Percentiles rank a stretch among this genome's conserved stretches.
These are phyloP conservation scores for Mollisia scopiformis DNA, from an alignment of 2,329 filamentous ascomycete species.

Conservation along the genomic window DNA sequence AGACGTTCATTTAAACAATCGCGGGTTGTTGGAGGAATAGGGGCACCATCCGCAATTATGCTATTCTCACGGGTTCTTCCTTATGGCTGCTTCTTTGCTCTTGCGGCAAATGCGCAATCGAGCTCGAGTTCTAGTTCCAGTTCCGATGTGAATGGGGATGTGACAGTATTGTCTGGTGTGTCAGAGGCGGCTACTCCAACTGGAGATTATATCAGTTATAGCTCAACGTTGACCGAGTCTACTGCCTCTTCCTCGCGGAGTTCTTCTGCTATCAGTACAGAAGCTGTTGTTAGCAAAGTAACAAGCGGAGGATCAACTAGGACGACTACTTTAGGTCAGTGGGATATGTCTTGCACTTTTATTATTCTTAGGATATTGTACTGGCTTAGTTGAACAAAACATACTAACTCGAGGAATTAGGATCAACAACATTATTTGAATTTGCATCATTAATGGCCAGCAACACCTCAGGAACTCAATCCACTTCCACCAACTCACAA, in stretches of 20 bases:
- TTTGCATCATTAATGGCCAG: constrained; percentile 20
- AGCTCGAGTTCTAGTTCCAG: constrained; percentile 19
- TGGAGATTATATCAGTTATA: constrained; percentile 43
- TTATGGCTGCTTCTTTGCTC: constrained; percentile 37
- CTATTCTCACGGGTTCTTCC: constrained; percentile 25
- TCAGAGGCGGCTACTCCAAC: constrained; percentile 38
- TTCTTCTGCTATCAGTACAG: constrained; percentile 30
- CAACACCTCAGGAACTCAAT: constrained; percentile 33
- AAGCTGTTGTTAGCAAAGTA: constrained; percentile 29
- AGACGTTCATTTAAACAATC: not conserved
- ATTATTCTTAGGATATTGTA: too few species aligned
- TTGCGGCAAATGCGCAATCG: constrained; percentile 29
- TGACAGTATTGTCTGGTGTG: constrained; percentile 17
- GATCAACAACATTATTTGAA: constrained; percentile 33
- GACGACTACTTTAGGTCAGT: too few species aligned
- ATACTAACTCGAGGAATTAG: too few species aligned
- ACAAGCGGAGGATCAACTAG: constrained; percentile 26
- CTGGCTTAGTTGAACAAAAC: too few species aligned
- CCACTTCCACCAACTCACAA: constrained; percentile 40
- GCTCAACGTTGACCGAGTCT: too few species aligned
- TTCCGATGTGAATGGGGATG: constrained; percentile 14
- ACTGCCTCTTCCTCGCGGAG: too few species aligned
- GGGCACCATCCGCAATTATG: constrained; percentile 22
- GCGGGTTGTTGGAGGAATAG: not conserved
- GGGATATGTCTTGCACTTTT: too few species aligned